These are phyloP conservation scores for Lactarius sanguifluus DNA, from an alignment of 768 basidiomycete genomes.

Conservation along the genomic window DNA sequence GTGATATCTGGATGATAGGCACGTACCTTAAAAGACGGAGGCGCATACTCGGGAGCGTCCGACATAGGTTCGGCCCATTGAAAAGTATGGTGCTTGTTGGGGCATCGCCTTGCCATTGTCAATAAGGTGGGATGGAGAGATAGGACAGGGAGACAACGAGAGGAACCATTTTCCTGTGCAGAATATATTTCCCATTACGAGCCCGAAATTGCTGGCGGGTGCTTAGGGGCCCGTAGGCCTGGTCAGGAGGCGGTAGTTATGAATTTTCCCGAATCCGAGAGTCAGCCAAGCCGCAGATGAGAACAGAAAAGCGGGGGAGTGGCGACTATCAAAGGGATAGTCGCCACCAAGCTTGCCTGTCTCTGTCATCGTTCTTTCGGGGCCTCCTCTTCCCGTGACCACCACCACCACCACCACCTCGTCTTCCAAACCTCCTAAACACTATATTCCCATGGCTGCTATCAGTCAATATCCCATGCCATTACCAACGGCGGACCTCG, in stretches of 20 bases:
- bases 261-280: neutral
- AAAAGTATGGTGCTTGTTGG: neutral
- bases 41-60: neutral
- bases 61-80: neutral
- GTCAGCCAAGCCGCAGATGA: neutral
- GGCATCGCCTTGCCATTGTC: neutral
- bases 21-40: neutral
- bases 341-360: neutral
- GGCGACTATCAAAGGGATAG: neutral
- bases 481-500: slow-evolving; percentile 62
- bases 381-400: slow-evolving; percentile 21
- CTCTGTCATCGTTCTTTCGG: neutral
- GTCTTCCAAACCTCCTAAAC: slow-evolving; percentile 4
- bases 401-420: slow-evolving; percentile 23
- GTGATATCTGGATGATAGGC: neutral
- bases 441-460: slow-evolving; percentile 17
- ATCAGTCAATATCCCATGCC: slow-evolving; percentile 48
- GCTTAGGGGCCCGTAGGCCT: too few species aligned
- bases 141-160: neutral
- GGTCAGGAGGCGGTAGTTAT: neutral
- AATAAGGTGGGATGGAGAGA: neutral
- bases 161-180: neutral
- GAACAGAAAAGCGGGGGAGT: neutral
- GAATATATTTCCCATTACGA: neutral
- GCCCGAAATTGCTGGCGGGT: neutral